Percentiles rank a stretch among this genome's conserved stretches.
Evolutionary conservation across 208 protist genomes (phyloP).

Genomic region (Leishmania amazonensis): DNA sequence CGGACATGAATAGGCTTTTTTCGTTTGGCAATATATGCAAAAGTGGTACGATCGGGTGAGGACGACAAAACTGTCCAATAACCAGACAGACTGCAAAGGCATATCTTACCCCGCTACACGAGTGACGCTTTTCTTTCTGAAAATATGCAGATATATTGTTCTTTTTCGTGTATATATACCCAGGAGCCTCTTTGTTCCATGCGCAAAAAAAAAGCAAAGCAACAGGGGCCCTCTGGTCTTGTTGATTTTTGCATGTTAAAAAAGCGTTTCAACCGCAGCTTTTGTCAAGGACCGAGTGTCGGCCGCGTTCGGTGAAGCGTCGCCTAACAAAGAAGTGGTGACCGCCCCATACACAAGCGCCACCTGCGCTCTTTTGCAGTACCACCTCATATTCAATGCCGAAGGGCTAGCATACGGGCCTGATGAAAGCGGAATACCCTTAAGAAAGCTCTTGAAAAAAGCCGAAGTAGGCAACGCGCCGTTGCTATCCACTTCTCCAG

Average conservation of each 20-base stretch:
- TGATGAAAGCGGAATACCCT: conserved; percentile 68
- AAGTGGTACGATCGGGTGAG: background rate
- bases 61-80: background rate
- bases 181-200: background rate
- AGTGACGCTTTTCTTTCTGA: background rate
- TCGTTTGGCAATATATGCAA: background rate
- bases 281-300: conserved; percentile 55
- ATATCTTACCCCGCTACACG: background rate
- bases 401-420: conserved; percentile 48
- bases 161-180: background rate
- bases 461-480: conserved; percentile 18
- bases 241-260: conserved; percentile 20
- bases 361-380: conserved; percentile 47
- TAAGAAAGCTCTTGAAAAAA: conserved; percentile 56
- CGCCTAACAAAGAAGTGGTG: conserved; percentile 74
- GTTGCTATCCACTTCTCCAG: background rate
- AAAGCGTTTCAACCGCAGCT: conserved; percentile 30
- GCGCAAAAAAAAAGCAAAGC: background rate
- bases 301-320: conserved; percentile 35
- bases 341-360: conserved; percentile 46
- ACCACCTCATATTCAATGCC: conserved; percentile 55
- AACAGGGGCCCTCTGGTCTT: background rate
- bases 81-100: background rate
- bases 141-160: background rate
- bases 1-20: background rate